Conservation (phyloP, 2,329 filamentous ascomycete species). For the Cercospora brassicicola region DNA sequence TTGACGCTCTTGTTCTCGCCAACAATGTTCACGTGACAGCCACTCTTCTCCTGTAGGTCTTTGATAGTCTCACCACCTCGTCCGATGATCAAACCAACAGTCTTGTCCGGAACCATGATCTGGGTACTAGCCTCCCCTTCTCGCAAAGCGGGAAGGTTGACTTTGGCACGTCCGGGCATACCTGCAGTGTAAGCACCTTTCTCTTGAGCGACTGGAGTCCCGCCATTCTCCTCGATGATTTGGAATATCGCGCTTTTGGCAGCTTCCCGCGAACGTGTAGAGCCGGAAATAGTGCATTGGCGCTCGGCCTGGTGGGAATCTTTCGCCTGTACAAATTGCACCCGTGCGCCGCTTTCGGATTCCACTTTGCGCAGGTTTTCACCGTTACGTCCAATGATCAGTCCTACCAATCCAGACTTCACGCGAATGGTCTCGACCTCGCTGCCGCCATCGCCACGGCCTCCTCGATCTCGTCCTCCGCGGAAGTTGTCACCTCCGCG, state of each 20-base stretch:
- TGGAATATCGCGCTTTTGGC: conserved; percentile 81
- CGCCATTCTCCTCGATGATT: conserved; percentile 83
- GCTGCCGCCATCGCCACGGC: conserved; percentile 60
- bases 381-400: conserved; percentile 87
- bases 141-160: conserved; percentile 56
- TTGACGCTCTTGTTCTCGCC: conserved; percentile 91
- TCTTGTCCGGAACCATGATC: conserved; percentile 93
- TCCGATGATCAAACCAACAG: conserved; percentile 90
- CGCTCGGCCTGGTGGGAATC: conserved; percentile 70
- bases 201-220: conserved; percentile 45
- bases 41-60: conserved; percentile 84
- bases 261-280: conserved; percentile 67
- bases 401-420: conserved; percentile 79
- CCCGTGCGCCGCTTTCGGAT: conserved; percentile 74
- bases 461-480: conserved; percentile 30
- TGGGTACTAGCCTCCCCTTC: conserved; percentile 84
- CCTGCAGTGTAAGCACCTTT: conserved; percentile 40
- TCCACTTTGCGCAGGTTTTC: conserved; percentile 87
- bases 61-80: conserved; percentile 89
- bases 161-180: conserved; percentile 40
- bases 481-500: conserved; percentile 30
- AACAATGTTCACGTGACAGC: conserved; percentile 95
- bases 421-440: conserved; percentile 84
- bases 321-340: conserved; percentile 80
- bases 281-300: conserved; percentile 82